A percentile compares a stretch with the other conserved stretches of the same genome.
phyloP scores from a whole-genome alignment of 1,284 basidiomycete genomes.

The Cystobasidium slooffiae region DNA sequence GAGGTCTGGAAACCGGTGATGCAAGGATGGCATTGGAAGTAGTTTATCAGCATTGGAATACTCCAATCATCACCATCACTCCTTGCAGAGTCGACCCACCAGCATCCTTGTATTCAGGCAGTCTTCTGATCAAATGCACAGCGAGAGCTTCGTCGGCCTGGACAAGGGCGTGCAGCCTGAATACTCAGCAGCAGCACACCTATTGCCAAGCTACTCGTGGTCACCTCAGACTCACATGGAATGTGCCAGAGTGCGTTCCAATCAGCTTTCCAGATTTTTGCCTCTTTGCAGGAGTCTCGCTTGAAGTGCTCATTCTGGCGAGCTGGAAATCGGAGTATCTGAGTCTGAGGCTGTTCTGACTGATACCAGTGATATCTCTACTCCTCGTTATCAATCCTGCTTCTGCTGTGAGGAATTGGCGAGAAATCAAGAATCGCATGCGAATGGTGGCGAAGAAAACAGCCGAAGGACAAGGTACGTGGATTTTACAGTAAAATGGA shows the following conservation, averaged over 20 bases:
- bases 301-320: slow-evolving; percentile 17
- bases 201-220: neutral
- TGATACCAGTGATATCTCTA: too few species aligned
- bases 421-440: too few species aligned
- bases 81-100: slow-evolving; percentile 60
- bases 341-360: neutral
- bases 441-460: too few species aligned
- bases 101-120: slow-evolving; percentile 73
- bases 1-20: slow-evolving; percentile 63
- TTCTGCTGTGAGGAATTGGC: too few species aligned
- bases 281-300: slow-evolving; percentile 28
- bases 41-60: neutral
- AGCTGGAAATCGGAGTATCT: neutral
- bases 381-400: too few species aligned
- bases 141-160: slow-evolving; percentile 96
- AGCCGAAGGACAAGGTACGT: too few species aligned
- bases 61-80: neutral
- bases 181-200: neutral
- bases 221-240: slow-evolving; percentile 69
- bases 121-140: slow-evolving; percentile 84
- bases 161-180: slow-evolving; percentile 62
- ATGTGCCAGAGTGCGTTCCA: slow-evolving; percentile 65
- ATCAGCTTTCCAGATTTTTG: slow-evolving; percentile 40
- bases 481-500: too few species aligned
- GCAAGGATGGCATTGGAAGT: slow-evolving; percentile 21